Conservation (phyloP, 2,329 filamentous ascomycete species). For the Pyrenophora seminiperda region DNA sequence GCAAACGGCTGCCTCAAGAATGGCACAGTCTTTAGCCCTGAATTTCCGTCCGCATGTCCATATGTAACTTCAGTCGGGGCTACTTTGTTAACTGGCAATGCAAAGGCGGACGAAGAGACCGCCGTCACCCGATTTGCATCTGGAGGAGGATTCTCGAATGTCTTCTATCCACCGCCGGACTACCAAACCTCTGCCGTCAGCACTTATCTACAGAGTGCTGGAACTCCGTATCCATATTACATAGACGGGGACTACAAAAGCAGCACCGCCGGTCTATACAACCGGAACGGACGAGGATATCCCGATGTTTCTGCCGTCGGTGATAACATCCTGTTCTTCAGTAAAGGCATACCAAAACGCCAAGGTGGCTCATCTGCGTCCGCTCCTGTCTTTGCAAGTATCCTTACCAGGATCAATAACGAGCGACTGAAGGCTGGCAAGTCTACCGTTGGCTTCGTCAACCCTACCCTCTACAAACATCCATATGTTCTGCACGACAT, state of each 20-base stretch:
- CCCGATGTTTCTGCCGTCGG: too few species aligned
- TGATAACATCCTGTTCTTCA: too few species aligned
- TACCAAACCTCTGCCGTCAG: slow-evolving; percentile 49
- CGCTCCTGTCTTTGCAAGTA: slow-evolving; percentile 61
- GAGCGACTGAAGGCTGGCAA: slow-evolving; percentile 57
- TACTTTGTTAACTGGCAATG: slow-evolving; percentile 41
- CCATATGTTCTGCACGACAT: slow-evolving; percentile 53
- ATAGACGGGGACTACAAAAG: too few species aligned
- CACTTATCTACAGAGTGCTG: too few species aligned
- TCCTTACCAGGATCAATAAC: slow-evolving; percentile 66
- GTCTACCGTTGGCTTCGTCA: slow-evolving; percentile 60
- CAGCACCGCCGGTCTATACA: too few species aligned
- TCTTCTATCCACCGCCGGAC: slow-evolving; percentile 52
- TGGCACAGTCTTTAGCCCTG: slow-evolving; percentile 55
- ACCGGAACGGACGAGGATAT: slow-evolving; percentile 58
- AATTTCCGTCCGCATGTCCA: slow-evolving; percentile 68
- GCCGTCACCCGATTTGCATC: slow-evolving; percentile 33
- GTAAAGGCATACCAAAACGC: slow-evolving; percentile 64
- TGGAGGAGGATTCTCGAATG: slow-evolving; percentile 54
- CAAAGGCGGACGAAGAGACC: slow-evolving; percentile 54
- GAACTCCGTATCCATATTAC: too few species aligned
- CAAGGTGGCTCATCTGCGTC: slow-evolving; percentile 59
- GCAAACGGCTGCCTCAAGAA: slow-evolving; percentile 21
- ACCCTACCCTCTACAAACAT: slow-evolving; percentile 61
- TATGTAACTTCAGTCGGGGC: slow-evolving; percentile 69